Conservation (phyloP, 257 asterid genomes). For the Voacanga thouarsii region DNA sequence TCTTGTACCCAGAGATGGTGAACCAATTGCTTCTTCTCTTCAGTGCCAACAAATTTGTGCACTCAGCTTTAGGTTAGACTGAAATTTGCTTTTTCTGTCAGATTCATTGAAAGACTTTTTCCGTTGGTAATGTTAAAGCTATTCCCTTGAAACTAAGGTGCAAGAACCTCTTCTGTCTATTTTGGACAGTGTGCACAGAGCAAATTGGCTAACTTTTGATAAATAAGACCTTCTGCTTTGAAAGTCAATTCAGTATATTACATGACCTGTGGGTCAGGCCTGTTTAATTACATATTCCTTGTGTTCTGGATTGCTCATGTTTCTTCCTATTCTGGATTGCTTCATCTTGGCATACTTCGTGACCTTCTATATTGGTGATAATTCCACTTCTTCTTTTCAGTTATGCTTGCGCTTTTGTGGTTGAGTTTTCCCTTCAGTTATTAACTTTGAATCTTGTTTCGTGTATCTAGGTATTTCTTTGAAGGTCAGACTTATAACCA, state of each 20-base stretch:
- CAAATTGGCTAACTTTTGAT: background rate
- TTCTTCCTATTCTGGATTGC: background rate
- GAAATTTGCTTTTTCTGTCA: background rate
- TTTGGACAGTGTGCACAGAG: background rate
- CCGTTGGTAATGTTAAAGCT: background rate
- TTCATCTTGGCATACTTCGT: background rate
- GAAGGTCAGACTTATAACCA: background rate
- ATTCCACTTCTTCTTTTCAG: background rate
- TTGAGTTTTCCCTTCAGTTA: background rate
- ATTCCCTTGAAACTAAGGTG: background rate
- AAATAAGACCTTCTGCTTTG: background rate
- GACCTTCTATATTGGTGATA: background rate
- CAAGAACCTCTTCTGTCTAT: background rate
- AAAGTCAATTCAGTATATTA: background rate
- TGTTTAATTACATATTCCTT: background rate
- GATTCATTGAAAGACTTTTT: background rate
- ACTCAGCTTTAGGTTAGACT: background rate
- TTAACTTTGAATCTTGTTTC: background rate
- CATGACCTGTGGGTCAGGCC: background rate
- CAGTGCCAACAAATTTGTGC: background rate
- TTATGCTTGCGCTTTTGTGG: background rate
- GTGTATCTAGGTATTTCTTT: background rate
- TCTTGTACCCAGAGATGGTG: background rate
- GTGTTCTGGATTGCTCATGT: background rate
- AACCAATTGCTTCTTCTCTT: background rate